Conservation (phyloP, 768 basidiomycete genomes). For the Porphyrellus cyaneotinctus region DNA sequence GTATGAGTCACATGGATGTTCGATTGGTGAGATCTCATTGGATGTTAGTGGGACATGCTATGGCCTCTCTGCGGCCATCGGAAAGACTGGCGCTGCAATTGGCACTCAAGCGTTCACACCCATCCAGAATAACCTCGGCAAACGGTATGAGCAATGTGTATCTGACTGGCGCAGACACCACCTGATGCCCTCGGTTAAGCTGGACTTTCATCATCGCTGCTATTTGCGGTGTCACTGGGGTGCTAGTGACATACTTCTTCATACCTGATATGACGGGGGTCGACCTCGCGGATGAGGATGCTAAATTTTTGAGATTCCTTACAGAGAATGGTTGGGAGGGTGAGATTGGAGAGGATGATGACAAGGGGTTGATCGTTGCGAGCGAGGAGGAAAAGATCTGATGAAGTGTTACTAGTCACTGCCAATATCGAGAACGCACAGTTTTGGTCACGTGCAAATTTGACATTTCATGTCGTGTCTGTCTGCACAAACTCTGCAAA, state of each 20-base stretch:
- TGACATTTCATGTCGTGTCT: neutral
- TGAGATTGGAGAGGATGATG: slow-evolving; percentile 54
- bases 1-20: slow-evolving; percentile 24
- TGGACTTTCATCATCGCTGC: slow-evolving; percentile 70
- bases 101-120: slow-evolving; percentile 70
- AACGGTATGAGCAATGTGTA: slow-evolving; percentile 38
- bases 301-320: slow-evolving; percentile 56
- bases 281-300: slow-evolving; percentile 65
- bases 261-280: slow-evolving; percentile 64
- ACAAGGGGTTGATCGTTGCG: slow-evolving; percentile 26
- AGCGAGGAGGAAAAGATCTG: slow-evolving; percentile 8
- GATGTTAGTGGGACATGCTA: slow-evolving; percentile 58
- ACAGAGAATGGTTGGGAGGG: slow-evolving; percentile 64
- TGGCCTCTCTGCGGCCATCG: slow-evolving; percentile 62
- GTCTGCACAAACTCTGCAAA: neutral
- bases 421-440: no score
- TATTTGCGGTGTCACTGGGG: slow-evolving; percentile 60
- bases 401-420: neutral
- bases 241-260: slow-evolving; percentile 64
- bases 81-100: slow-evolving; percentile 69
- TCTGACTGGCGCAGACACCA: neutral
- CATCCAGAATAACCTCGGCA: slow-evolving; percentile 63
- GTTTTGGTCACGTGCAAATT: slow-evolving; percentile 17
- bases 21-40: neutral
- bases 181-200: slow-evolving; percentile 26